phyloP scores from a whole-genome alignment of 1,139 yeast species.

The Candida pseudoviswanathii region DNA sequence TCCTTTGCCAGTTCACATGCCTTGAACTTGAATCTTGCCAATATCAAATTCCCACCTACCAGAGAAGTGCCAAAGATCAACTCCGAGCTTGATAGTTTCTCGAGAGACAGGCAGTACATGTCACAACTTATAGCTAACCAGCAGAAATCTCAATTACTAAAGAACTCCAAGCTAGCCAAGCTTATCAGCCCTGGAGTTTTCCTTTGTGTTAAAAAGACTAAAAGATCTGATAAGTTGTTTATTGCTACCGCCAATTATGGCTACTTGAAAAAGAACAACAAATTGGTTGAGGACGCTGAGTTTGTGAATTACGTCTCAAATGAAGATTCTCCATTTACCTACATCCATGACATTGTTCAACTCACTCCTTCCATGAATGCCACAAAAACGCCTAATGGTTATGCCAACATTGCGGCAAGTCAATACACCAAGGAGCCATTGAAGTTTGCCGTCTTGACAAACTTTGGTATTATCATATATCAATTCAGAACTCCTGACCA shows the following conservation, averaged over 20 bases:
- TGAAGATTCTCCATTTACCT: conserved; percentile 30
- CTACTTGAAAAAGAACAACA: conserved; percentile 67
- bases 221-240: conserved; percentile 56
- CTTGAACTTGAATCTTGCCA: conserved; percentile 43
- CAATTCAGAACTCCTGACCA: conserved; percentile 80
- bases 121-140: conserved; percentile 46
- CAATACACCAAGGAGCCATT: conserved; percentile 69
- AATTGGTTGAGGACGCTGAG: conserved; percentile 81
- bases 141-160: conserved; percentile 48
- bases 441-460: conserved; percentile 80
- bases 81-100: conserved; percentile 47
- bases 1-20: conserved; percentile 27
- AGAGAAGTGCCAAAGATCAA: conserved; percentile 60
- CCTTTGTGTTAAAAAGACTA: conserved; percentile 50
- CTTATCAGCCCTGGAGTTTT: conserved; percentile 85
- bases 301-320: conserved; percentile 56
- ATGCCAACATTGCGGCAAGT: conserved; percentile 79
- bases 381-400: conserved; percentile 73
- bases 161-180: conserved; percentile 49
- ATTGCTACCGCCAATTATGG: conserved; percentile 86
- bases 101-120: conserved; percentile 45
- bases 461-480: conserved; percentile 73
- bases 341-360: conserved; percentile 72
- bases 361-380: conserved; percentile 73
- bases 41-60: conserved; percentile 78